Evolutionary conservation across 768 basidiomycete species (phyloP).

Genomic region (Arthromyces matolae): DNA sequence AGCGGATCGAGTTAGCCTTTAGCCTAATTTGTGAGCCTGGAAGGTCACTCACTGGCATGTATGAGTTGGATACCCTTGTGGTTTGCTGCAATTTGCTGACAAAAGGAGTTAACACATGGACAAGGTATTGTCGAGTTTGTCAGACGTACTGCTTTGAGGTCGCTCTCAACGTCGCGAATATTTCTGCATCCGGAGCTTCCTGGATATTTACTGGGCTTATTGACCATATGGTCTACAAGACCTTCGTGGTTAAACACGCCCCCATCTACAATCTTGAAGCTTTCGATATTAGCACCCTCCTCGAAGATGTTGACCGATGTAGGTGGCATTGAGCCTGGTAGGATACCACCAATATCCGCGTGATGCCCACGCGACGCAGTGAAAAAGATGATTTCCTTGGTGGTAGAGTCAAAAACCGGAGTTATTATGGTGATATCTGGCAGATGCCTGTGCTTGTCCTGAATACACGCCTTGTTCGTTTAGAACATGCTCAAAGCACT

Average conservation of each 20-base stretch:
- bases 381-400: conserved; percentile 82
- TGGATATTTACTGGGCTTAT: conserved; percentile 75
- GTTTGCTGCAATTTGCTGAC: conserved; percentile 90
- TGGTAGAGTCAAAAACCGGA: conserved; percentile 72
- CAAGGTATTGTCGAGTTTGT: not conserved
- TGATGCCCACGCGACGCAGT: conserved; percentile 94
- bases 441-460: conserved; percentile 32
- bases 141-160: conserved; percentile 75
- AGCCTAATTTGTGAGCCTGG: not conserved
- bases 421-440: conserved; percentile 91
- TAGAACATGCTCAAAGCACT: conserved; percentile 25
- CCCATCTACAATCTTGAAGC: conserved; percentile 85
- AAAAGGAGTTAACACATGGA: conserved; percentile 8
- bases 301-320: conserved; percentile 88
- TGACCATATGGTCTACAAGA: conserved; percentile 76
- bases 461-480: not conserved
- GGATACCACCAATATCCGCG: conserved; percentile 89
- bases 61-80: conserved; percentile 88
- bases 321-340: conserved; percentile 95
- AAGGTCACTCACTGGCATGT: conserved; percentile 55
- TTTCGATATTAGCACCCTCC: conserved; percentile 88
- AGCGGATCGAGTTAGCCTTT: conserved; percentile 8
- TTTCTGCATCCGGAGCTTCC: conserved; percentile 87
- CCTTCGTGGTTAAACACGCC: conserved; percentile 79
- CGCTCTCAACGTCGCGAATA: conserved; percentile 86